Conservation (phyloP, 78 protist genomes). For the Tieghemostelium lacteum region DNA sequence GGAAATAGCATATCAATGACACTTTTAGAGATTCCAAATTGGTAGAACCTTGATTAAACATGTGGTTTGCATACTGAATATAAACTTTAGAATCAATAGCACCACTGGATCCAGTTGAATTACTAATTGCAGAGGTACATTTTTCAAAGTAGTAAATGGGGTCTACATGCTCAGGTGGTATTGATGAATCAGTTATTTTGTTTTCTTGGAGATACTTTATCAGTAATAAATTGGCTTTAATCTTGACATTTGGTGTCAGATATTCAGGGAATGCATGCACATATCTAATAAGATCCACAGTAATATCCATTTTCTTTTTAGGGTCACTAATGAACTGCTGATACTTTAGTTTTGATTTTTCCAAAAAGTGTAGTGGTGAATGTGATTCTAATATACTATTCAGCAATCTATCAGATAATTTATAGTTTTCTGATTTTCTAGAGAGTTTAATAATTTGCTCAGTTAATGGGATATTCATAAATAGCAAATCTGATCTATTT, state of each 20-base stretch:
- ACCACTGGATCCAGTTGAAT: too few species aligned
- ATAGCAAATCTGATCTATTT: slow-evolving; percentile 6
- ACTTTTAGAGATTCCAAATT: not conserved
- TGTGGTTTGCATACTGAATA: slow-evolving; percentile 24
- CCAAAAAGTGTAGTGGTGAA: slow-evolving; percentile 12
- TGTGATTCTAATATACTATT: slow-evolving; percentile 52
- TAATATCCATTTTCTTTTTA: slow-evolving; percentile 21
- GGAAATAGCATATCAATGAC: slow-evolving; percentile 27
- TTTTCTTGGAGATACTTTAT: slow-evolving; percentile 8
- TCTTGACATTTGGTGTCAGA: not conserved
- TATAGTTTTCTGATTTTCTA: slow-evolving; percentile 35
- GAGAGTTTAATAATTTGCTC: slow-evolving; percentile 46
- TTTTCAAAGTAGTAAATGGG: slow-evolving; percentile 31
- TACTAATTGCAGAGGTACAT: not conserved
- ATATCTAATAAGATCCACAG: slow-evolving; percentile 16
- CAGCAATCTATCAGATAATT: slow-evolving; percentile 12
- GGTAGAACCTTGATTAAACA: not conserved
- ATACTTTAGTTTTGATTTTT: slow-evolving; percentile 45
- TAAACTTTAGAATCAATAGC: slow-evolving; percentile 20
- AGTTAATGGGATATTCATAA: slow-evolving; percentile 54
- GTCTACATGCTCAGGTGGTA: slow-evolving; percentile 9
- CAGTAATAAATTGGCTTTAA: slow-evolving; percentile 14
- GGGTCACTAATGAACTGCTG: too few species aligned
- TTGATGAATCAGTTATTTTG: not conserved
- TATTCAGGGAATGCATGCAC: not conserved